Conservation (phyloP, 306 rosid genomes). For the Comarum palustre region DNA sequence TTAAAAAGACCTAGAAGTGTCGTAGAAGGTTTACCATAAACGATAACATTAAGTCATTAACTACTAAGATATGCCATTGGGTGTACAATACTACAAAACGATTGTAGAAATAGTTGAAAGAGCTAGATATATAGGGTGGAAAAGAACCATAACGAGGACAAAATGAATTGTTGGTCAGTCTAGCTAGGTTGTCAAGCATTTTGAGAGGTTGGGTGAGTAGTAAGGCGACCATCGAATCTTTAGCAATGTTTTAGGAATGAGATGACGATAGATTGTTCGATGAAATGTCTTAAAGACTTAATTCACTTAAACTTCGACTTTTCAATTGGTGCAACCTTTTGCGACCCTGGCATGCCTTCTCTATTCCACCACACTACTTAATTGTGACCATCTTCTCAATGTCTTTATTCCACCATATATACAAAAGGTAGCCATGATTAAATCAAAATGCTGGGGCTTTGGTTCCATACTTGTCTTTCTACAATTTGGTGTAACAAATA, state of each 20-base stretch:
- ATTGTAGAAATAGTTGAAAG: neutral
- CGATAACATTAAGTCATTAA: neutral
- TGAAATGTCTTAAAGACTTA: neutral
- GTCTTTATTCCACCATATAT: neutral
- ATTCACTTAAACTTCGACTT: neutral
- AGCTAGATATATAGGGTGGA: neutral
- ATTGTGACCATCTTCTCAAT: neutral
- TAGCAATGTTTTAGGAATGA: neutral
- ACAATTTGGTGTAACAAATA: neutral
- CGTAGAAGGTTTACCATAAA: neutral
- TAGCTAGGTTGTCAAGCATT: too few relatives aligned
- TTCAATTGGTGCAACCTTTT: neutral
- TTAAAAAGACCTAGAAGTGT: neutral
- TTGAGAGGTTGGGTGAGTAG: too few relatives aligned
- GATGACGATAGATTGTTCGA: neutral
- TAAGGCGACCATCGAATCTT: too few relatives aligned
- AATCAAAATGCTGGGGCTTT: neutral
- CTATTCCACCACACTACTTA: neutral
- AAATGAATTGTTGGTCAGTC: neutral
- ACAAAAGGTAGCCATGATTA: slow-evolving; percentile 7
- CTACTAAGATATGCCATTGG: neutral
- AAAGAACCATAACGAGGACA: neutral
- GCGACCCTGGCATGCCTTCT: neutral
- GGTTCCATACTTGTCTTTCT: neutral
- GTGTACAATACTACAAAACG: neutral